phyloP scores from a whole-genome alignment of 768 basidiomycete genomes.

The Hirschioporus abietinus region DNA sequence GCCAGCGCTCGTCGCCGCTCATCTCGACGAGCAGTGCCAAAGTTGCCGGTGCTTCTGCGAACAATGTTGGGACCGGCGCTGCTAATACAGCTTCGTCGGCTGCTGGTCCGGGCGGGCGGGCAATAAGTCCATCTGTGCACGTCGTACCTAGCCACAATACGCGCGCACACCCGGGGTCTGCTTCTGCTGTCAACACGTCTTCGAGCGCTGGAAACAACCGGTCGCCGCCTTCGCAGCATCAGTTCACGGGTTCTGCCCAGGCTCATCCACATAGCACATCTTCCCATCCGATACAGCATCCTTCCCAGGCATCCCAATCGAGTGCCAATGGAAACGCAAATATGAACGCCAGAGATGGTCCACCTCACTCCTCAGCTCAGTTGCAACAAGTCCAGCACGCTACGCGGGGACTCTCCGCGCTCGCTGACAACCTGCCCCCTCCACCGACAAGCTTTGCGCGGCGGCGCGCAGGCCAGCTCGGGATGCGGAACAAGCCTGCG shows the following conservation, averaged over 20 bases:
- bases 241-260: constrained; percentile 2
- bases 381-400: constrained; percentile 18
- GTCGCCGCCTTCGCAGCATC: constrained; percentile 6
- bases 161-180: background rate
- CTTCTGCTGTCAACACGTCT: constrained; percentile 4
- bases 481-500: constrained; percentile 66
- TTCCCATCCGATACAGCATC: background rate
- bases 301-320: constrained; percentile 18
- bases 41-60: background rate
- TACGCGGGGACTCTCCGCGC: constrained; percentile 7
- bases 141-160: constrained; percentile 2
- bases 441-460: constrained; percentile 75
- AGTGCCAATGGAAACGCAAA: constrained; percentile 17
- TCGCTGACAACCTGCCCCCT: constrained; percentile 49
- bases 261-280: constrained; percentile 3
- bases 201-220: background rate
- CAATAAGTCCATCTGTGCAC: background rate
- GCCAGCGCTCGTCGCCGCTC: background rate
- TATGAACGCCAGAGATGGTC: constrained; percentile 17
- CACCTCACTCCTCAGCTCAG: constrained; percentile 15
- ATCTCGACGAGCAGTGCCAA: background rate
- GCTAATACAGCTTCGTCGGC: background rate
- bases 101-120: background rate
- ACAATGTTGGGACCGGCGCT: too few species aligned
- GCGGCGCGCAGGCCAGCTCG: constrained; percentile 61